Evolutionary conservation across 202 grass and related monocot species (phyloP), one percentile per base, ranked within the genome.

Genomic region (Brachypodium distachyon): DNA sequence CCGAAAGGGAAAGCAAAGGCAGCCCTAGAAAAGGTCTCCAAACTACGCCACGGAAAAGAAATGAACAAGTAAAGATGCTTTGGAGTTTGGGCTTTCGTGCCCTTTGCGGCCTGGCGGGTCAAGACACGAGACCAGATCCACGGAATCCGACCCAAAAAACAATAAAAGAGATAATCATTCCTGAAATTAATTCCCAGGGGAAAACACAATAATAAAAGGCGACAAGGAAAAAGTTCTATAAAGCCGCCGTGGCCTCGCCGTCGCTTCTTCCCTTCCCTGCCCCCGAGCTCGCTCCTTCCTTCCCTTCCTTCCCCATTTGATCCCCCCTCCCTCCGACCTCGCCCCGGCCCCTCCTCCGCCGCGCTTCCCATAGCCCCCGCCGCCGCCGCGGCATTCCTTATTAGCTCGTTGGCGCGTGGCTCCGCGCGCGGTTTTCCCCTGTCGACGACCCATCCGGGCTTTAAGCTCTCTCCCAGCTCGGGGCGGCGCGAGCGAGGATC

Each of bases 231-330:
- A 83, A 47, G 69, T 69, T 43, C 10, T 79, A 88, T 70, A 83
- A 83, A 83, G 67, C 9, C 36, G 38, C 75, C 75, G 74, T 36
- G 44, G 55, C 80, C 74, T 79, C 67, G 79, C 66, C 85, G 67
- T 27, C 73, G 49, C 73, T 59, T 60, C 67, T 39, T 78, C 73
- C 74, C 40, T 55, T 53, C 61, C 71, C 32, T 70, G 60, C 76
- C 74, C 62, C 67, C 41, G 42, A 74, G 70, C 42, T 72, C 26
- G 22, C 60, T 23, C 63, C 36, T 68, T 74, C 14, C 21, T 67
- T 75, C 54, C 74, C 23, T 73, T 7, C 38, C 74, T 26, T 34
- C 56, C 44, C 1, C 47, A 46, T 17, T 25, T 12, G 6, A 70
- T 28, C 22, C 61, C 6, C 18, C 38, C 28, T 13, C 27, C 25